phyloP scores from a whole-genome alignment of 169 alveolate genomes.

The Miamiensis avidus region DNA sequence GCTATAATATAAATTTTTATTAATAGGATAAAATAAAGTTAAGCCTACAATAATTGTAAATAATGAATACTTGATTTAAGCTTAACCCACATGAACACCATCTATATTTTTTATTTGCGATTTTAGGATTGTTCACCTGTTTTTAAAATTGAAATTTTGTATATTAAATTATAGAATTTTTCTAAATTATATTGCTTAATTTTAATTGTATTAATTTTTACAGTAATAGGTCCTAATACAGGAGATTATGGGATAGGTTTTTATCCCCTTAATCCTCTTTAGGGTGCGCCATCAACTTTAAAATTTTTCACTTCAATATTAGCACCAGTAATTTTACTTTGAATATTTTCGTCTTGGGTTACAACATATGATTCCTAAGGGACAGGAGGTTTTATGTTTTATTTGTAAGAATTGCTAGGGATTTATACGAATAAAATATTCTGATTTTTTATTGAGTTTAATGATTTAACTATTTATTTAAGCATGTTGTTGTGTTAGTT shows the following conservation, averaged over 20 bases:
- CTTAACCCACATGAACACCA: slow-evolving; percentile 68
- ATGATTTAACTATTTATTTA: too few relatives aligned
- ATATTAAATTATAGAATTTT: not conserved
- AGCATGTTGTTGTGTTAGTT: too few relatives aligned
- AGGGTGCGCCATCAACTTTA: not conserved
- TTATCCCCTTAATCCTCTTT: slow-evolving; percentile 18
- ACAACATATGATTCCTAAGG: slow-evolving; percentile 9
- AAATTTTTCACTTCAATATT: slow-evolving; percentile 11
- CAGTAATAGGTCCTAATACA: slow-evolving; percentile 34
- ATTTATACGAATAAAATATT: too few relatives aligned
- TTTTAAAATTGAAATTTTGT: too few relatives aligned
- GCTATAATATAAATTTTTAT: slow-evolving; percentile 35
- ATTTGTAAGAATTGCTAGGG: too few relatives aligned
- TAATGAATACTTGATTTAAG: slow-evolving; percentile 32
- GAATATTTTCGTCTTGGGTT: not conserved
- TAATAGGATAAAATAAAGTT: not conserved
- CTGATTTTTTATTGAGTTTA: too few relatives aligned
- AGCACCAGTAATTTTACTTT: not conserved
- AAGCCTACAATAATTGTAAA: not conserved
- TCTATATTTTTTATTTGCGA: slow-evolving; percentile 52
- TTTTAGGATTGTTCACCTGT: slow-evolving; percentile 48
- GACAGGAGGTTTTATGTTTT: not conserved
- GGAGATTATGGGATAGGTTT: slow-evolving; percentile 45
- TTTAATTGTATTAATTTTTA: not conserved
- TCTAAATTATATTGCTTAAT: not conserved